Percentiles rank a stretch among this genome's conserved stretches.
Evolutionary conservation across 2,329 filamentous ascomycete genomes (phyloP).

Genomic region (Byssoonygena ceratinophila): DNA sequence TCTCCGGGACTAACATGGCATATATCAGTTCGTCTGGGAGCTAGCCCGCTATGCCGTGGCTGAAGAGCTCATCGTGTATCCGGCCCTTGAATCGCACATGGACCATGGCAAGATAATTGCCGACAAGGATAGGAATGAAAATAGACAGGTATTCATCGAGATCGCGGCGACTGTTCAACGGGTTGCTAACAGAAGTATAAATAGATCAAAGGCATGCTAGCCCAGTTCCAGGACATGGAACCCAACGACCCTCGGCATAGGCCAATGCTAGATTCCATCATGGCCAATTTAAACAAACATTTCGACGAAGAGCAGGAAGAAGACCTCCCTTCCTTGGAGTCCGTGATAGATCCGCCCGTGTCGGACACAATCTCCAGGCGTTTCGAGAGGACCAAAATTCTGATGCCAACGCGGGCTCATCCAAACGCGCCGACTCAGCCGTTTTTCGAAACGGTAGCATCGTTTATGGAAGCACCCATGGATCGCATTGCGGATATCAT

Average conservation of each 20-base stretch:
- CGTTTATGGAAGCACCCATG: conserved; percentile 46
- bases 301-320: conserved; percentile 42
- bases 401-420: conserved; percentile 44
- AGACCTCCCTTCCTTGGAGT: conserved; percentile 41
- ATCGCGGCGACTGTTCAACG: neutral
- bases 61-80: conserved; percentile 47
- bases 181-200: neutral
- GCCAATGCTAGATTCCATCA: conserved; percentile 34
- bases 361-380: conserved; percentile 31
- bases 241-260: conserved; percentile 32
- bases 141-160: conserved; percentile 12
- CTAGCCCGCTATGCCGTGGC: conserved; percentile 43
- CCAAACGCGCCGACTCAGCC: conserved; percentile 42
- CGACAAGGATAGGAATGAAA: conserved; percentile 24
- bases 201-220: conserved; percentile 42
- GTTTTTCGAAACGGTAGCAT: conserved; percentile 46
- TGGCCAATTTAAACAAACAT: conserved; percentile 35
- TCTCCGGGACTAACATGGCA: neutral
- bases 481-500: conserved; percentile 47
- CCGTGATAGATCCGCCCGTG: conserved; percentile 26
- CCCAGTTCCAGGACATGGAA: conserved; percentile 39
- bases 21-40: conserved; percentile 41
- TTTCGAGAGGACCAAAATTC: conserved; percentile 44
- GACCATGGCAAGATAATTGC: conserved; percentile 37
- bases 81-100: conserved; percentile 43